A percentile compares a stretch with the other conserved stretches of the same genome.
These are phyloP conservation scores for Liriodendron chinense DNA, from an alignment of 164 flowering plant species.

Conservation along the genomic window DNA sequence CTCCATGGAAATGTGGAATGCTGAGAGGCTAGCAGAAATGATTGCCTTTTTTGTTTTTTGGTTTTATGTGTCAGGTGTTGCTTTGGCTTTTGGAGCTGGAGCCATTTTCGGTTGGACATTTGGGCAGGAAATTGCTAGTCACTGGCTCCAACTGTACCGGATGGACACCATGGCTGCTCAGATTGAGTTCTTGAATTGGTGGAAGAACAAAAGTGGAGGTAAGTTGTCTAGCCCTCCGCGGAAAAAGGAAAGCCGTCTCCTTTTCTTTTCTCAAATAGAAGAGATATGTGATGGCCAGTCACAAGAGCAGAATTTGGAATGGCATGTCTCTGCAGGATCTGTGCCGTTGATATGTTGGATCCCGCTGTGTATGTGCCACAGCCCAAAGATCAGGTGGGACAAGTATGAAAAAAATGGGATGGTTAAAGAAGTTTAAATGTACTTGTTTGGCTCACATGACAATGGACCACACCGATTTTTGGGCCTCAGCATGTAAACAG, in stretches of 20 bases:
- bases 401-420: background rate
- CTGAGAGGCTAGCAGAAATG: too few species aligned
- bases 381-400: background rate
- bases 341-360: too few species aligned
- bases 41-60: too few species aligned
- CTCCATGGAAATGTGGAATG: too few species aligned
- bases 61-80: slow-evolving; percentile 52
- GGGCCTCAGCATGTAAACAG: background rate
- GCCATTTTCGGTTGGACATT: slow-evolving; percentile 75
- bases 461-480: background rate
- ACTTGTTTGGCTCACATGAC: background rate
- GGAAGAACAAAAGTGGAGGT: slow-evolving; percentile 47
- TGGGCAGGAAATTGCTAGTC: slow-evolving; percentile 71
- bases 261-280: background rate
- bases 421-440: background rate
- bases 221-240: background rate
- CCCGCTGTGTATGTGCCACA: too few species aligned
- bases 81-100: slow-evolving; percentile 64
- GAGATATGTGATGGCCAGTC: background rate
- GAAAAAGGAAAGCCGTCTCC: background rate
- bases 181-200: slow-evolving; percentile 83
- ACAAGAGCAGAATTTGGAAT: too few species aligned
- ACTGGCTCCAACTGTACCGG: slow-evolving; percentile 67
- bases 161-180: slow-evolving; percentile 75
- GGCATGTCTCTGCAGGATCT: too few species aligned